Evolutionary conservation across 108 stramenopile species (phyloP).

Genomic region (Skeletonema grethae): DNA sequence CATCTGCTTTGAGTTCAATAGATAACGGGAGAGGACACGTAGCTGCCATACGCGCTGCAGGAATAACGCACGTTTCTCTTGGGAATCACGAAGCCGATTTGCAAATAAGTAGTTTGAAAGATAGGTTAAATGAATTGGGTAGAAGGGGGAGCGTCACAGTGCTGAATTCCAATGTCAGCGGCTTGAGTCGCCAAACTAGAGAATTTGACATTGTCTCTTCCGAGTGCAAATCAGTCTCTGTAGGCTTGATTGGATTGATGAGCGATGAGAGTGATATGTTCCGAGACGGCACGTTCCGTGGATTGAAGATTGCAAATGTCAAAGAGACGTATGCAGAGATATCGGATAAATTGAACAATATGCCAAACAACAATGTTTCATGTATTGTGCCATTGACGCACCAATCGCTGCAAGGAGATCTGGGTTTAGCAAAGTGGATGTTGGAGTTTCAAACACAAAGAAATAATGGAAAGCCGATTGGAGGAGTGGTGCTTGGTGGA

Average conservation of each 20-base stretch:
- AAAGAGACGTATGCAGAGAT: conserved; percentile 41
- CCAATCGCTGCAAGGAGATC: conserved; percentile 57
- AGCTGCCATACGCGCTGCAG: conserved; percentile 53
- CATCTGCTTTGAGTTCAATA: conserved; percentile 63
- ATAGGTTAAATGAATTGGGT: conserved; percentile 48
- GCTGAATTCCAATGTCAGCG: conserved; percentile 69
- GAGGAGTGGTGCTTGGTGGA: conserved; percentile 75
- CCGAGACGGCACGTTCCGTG: conserved; percentile 69
- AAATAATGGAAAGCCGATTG: background rate
- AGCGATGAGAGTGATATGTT: conserved; percentile 73
- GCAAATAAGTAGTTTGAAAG: conserved; percentile 40
- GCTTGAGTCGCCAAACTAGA: conserved; percentile 26
- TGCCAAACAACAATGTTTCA: conserved; percentile 19
- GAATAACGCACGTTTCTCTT: conserved; percentile 69
- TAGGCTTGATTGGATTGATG: conserved; percentile 73
- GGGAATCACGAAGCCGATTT: conserved; percentile 87
- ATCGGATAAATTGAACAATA: conserved; percentile 15
- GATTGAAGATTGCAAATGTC: conserved; percentile 58
- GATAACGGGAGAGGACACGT: conserved; percentile 74
- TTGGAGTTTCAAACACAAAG: conserved; percentile 13
- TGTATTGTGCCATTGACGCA: conserved; percentile 74
- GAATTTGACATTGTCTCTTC: conserved; percentile 41
- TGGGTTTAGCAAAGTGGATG: conserved; percentile 55
- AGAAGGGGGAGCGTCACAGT: conserved; percentile 36
- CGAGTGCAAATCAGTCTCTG: conserved; percentile 32